phyloP scores from a whole-genome alignment of 2,329 filamentous ascomycete genomes.

The Sporothrix globosa region DNA sequence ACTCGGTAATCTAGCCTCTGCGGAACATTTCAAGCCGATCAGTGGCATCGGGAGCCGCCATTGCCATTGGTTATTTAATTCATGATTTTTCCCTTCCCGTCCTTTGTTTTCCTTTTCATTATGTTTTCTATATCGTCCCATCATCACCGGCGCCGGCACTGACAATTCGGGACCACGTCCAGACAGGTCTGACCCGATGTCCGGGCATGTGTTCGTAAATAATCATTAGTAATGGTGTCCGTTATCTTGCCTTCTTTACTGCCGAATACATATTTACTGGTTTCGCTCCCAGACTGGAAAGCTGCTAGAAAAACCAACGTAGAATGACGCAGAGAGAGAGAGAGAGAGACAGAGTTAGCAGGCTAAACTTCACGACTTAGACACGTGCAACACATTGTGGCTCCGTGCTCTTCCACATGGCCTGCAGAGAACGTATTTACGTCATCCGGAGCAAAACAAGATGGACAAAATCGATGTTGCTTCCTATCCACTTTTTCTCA shows the following conservation, averaged over 20 bases:
- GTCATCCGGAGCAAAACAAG: too few species aligned
- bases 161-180: background rate
- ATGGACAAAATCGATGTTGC: constrained; percentile 11
- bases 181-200: background rate
- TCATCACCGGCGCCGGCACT: background rate
- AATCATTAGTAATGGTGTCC: too few species aligned
- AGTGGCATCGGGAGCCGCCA: background rate
- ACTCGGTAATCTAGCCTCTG: background rate
- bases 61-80: background rate
- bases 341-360: too few species aligned
- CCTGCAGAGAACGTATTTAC: too few species aligned
- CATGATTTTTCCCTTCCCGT: background rate
- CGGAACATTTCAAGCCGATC: constrained; percentile 5
- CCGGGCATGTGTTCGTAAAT: too few species aligned
- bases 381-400: too few species aligned
- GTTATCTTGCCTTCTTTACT: too few species aligned
- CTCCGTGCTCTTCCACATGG: too few species aligned
- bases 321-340: too few species aligned
- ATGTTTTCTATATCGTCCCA: background rate
- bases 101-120: background rate
- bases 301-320: too few species aligned
- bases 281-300: background rate
- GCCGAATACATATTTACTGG: background rate
- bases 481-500: constrained; percentile 6
- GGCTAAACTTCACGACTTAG: too few species aligned